Evolutionary conservation across 805 yeast genomes (phyloP), one percentile per base, ranked within the genome.

Genomic region (Candida coquimbonensis): DNA sequence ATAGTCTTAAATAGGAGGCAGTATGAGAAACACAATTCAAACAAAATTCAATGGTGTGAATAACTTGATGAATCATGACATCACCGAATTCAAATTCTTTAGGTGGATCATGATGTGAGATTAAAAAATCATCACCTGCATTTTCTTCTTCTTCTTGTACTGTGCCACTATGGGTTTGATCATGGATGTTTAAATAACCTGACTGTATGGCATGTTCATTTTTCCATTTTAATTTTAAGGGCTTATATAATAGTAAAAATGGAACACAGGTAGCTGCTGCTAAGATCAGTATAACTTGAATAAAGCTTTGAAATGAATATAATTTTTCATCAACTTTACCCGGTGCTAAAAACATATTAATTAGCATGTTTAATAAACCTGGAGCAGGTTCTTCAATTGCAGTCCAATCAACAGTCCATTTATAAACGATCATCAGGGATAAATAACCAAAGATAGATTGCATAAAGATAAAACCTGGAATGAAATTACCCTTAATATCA

Each of bases 21-120:
- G 99, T 93, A 66, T 93, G 99, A 9, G 96, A 88, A 35, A 93
- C 96, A 73, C 96, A 86, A 67, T 95, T 95, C 61, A 93, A 75
- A 63, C 99, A 93, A 69, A 93, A 93, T 72, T 93, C 99, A 64
- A 93, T 93, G 6, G 99, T 93, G 66, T 93, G 98, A 57, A 93
- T 93, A 24, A 93, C 96, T 68, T 93, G 99, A 65, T 93, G 97
- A 57, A 93, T 93, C 84, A 93, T 85, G 36, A 93, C 79, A 60
- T 93, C 99, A 42, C 98, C 97, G 38, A 45, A 45, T 27, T 45
- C 39, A 31, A 38, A 40, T 27, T 68, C 81, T 35, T 71, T 78
- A 49, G 73, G 74, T 44, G 67, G 77, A 43, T 70, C 78, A 37
- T 68, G 76, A 46, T 69, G 72, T 48, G 75, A 76, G 8, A 66